Evolutionary conservation across 75 land plant species (phyloP).

Genomic region (Sequoia sempervirens): DNA sequence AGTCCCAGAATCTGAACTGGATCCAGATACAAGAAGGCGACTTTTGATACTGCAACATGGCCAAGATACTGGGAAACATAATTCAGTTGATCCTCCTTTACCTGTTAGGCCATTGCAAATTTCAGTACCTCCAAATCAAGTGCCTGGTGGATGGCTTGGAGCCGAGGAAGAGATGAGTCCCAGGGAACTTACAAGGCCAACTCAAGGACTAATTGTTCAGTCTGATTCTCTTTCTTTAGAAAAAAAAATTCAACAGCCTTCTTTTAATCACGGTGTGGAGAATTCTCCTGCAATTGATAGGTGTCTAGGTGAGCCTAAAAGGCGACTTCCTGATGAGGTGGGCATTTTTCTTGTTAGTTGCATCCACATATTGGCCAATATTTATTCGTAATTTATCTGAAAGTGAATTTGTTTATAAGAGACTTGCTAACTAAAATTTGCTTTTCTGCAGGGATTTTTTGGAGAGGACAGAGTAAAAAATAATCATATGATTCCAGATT

Average conservation of each 20-base stretch:
- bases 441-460: slow-evolving; percentile 19
- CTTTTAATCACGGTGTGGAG: slow-evolving; percentile 19
- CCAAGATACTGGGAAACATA: slow-evolving; percentile 25
- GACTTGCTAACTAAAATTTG: background rate
- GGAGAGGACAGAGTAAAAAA: slow-evolving; percentile 19
- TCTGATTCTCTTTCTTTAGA: slow-evolving; percentile 36
- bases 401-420: background rate
- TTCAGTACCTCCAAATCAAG: slow-evolving; percentile 20
- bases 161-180: slow-evolving; percentile 48
- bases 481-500: slow-evolving; percentile 7
- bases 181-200: slow-evolving; percentile 25
- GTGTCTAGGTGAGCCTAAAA: slow-evolving; percentile 9
- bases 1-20: slow-evolving; percentile 47
- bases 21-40: slow-evolving; percentile 57
- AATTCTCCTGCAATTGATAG: slow-evolving; percentile 9
- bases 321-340: slow-evolving; percentile 34
- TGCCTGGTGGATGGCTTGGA: slow-evolving; percentile 44
- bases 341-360: background rate
- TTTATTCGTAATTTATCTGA: background rate
- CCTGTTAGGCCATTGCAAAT: slow-evolving; percentile 16
- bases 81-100: slow-evolving; percentile 9
- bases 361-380: background rate
- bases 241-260: slow-evolving; percentile 25
- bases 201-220: slow-evolving; percentile 31
- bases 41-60: slow-evolving; percentile 53